Conservation (phyloP, 768 basidiomycete genomes). For the Leccinellum rugosiceps region DNA sequence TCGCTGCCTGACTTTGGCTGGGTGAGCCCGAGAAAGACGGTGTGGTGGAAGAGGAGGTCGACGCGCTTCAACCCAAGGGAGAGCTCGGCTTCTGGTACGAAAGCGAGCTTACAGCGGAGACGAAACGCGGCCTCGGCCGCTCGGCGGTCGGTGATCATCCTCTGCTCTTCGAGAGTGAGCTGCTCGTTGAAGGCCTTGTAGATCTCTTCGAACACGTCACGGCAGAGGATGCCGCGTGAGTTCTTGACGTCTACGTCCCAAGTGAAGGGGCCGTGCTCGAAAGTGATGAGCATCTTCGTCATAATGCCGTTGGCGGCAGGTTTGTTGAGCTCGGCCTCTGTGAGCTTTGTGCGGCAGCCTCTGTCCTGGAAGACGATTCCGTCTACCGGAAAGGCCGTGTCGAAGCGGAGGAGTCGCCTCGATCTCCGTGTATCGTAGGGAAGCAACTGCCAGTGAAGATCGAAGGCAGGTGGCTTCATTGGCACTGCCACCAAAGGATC, state of each 20-base stretch:
- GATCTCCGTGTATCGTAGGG: constrained; percentile 35
- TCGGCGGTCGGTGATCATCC: constrained; percentile 27
- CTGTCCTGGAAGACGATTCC: constrained; percentile 23
- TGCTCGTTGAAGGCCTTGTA: constrained; percentile 45
- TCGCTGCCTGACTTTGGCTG: constrained; percentile 33
- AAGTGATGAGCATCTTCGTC: constrained; percentile 49
- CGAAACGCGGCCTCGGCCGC: constrained; percentile 42
- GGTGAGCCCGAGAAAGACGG: constrained; percentile 52
- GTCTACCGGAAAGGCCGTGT: constrained; percentile 45
- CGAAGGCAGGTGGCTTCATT: constrained; percentile 39
- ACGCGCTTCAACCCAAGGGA: constrained; percentile 52
- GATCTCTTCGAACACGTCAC: constrained; percentile 60
- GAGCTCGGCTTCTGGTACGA: constrained; percentile 41
- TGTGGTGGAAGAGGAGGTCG: constrained; percentile 50
- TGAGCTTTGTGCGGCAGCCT: constrained; percentile 27
- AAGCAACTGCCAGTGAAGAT: constrained; percentile 49
- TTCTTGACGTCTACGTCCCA: constrained; percentile 45
- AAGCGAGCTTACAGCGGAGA: constrained; percentile 43
- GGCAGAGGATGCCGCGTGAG: constrained; percentile 44
- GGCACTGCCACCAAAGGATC: neutral
- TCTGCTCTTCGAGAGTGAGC: constrained; percentile 45
- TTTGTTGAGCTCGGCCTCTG: constrained; percentile 40
- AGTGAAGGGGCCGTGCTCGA: constrained; percentile 33
- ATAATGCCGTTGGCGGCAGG: constrained; percentile 42
- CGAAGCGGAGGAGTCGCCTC: constrained; percentile 45